Conservation (phyloP, 176 grass and related monocot genomes). For the Rhynchospora breviuscula region DNA sequence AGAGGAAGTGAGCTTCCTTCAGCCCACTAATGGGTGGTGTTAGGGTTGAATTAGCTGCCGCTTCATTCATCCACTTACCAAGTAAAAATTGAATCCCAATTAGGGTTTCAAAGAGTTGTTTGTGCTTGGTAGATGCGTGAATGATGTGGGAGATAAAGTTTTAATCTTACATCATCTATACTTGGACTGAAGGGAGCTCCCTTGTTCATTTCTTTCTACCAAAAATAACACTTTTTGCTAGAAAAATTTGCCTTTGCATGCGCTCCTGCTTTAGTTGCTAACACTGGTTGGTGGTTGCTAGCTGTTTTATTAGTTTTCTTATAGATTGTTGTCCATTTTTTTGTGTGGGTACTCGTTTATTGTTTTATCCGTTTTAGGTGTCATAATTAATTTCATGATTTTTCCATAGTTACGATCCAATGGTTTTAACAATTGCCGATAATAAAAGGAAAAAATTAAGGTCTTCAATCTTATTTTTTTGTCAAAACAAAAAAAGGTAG, state of each 20-base stretch:
- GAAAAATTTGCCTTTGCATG: too few relatives aligned
- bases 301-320: not conserved
- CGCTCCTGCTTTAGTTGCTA: not conserved
- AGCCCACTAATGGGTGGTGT: constrained; percentile 68
- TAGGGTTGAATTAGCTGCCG: constrained; percentile 84
- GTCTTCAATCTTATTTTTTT: too few relatives aligned
- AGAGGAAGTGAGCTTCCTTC: constrained; percentile 88
- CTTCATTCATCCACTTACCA: constrained; percentile 87
- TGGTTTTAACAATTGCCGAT: too few relatives aligned
- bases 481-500: too few relatives aligned
- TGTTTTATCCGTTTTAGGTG: not conserved
- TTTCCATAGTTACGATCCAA: too few relatives aligned
- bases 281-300: constrained; percentile 11
- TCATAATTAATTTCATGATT: too few relatives aligned
- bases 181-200: constrained; percentile 99
- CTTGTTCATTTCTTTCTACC: constrained; percentile 29
- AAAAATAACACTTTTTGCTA: not conserved
- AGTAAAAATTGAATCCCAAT: constrained; percentile 23
- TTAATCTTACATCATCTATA: constrained; percentile 52
- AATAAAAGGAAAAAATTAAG: too few relatives aligned
- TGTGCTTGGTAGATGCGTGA: constrained; percentile 78
- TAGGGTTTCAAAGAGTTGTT: constrained; percentile 6
- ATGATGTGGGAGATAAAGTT: constrained; percentile 90
- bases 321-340: not conserved
- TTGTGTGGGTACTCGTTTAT: not conserved